A percentile compares a stretch with the other conserved stretches of the same genome.
Evolutionary conservation across 2,329 filamentous ascomycete genomes (phyloP).

Genomic region (Penicillium polonicum): DNA sequence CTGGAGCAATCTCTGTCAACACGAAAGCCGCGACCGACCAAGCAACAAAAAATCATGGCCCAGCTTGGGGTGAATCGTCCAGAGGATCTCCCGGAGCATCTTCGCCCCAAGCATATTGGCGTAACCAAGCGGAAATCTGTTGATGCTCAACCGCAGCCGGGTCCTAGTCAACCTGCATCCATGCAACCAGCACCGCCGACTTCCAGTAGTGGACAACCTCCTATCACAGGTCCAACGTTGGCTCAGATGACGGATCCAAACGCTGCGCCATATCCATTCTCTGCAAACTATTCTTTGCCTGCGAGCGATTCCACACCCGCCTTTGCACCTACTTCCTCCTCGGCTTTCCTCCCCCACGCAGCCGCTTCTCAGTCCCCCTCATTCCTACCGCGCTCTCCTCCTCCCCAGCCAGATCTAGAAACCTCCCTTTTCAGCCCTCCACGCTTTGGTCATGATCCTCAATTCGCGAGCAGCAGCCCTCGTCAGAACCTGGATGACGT

Average conservation of each 20-base stretch:
- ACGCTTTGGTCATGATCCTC: conserved; percentile 37
- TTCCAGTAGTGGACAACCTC: conserved; percentile 31
- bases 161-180: conserved; percentile 24
- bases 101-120: conserved; percentile 74
- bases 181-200: conserved; percentile 35
- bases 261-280: conserved; percentile 38
- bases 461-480: conserved; percentile 38
- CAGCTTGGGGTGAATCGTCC: conserved; percentile 86
- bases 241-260: conserved; percentile 33
- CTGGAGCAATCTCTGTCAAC: conserved; percentile 87
- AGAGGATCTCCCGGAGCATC: conserved; percentile 81
- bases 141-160: conserved; percentile 36
- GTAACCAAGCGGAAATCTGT: conserved; percentile 68
- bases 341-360: conserved; percentile 40
- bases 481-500: conserved; percentile 45
- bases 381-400: conserved; percentile 42
- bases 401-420: conserved; percentile 38
- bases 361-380: conserved; percentile 36
- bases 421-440: conserved; percentile 45
- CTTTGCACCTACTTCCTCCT: conserved; percentile 36
- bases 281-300: conserved; percentile 41
- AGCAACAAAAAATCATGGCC: conserved; percentile 90
- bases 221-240: conserved; percentile 36
- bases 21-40: conserved; percentile 91
- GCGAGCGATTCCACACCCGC: conserved; percentile 39